These are phyloP conservation scores for Ganoderma sp. DNA, from an alignment of 1,284 basidiomycete species.

Conservation along the genomic window DNA sequence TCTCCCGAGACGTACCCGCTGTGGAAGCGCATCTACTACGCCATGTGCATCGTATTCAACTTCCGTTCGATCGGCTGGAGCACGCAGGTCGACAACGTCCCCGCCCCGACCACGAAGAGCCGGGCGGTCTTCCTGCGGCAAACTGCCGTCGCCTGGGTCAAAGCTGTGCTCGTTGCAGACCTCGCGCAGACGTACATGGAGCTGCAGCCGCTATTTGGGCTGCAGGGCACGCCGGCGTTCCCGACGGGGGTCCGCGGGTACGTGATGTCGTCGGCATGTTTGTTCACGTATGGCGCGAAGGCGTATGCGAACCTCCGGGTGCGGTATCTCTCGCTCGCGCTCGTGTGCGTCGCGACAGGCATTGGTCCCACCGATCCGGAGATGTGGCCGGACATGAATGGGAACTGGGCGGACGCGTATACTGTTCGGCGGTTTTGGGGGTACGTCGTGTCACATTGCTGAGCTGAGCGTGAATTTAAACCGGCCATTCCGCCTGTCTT, in stretches of 20 bases:
- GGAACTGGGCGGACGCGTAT: conserved; percentile 42
- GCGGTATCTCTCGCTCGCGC: not conserved
- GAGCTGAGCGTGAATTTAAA: not conserved
- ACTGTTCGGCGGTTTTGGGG: conserved; percentile 46
- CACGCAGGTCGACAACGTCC: too few species aligned
- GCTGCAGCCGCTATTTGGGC: not conserved
- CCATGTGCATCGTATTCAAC: not conserved
- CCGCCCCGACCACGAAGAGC: too few species aligned
- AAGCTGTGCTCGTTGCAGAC: not conserved
- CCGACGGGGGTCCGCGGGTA: not conserved
- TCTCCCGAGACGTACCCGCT: not conserved
- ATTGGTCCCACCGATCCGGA: not conserved
- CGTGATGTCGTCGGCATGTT: not conserved
- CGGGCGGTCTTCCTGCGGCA: not conserved
- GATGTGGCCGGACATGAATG: conserved; percentile 43
- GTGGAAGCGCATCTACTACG: not conserved
- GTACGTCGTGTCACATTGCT: conserved; percentile 26
- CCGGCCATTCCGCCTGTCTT: too few species aligned
- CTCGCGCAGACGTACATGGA: not conserved
- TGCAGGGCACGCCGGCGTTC: not conserved
- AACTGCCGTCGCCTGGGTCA: not conserved
- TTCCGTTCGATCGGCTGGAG: too few species aligned
- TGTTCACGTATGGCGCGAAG: not conserved
- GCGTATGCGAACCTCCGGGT: not conserved
- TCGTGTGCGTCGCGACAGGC: not conserved